Evolutionary conservation across 2,329 filamentous ascomycete genomes (phyloP), one percentile per base, ranked within the genome.

Genomic region (Eurotiales sp.): DNA sequence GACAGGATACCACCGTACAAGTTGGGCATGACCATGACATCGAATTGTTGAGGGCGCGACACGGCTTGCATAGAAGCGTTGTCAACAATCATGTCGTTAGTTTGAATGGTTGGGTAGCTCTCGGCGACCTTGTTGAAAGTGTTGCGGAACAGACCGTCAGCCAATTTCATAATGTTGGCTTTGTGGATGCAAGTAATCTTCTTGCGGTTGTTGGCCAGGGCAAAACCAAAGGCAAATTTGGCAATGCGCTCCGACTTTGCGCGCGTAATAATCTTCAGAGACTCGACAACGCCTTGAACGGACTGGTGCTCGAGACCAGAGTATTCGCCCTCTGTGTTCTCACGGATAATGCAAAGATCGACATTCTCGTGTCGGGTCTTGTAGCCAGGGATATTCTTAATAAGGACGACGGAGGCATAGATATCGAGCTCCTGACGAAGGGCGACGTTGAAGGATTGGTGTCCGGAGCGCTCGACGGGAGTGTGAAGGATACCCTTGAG

Each of bases 161-260:
- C 92, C 54, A 99, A 83, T 84, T 99, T 99, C 93, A 99, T 99
- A 80, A 99, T 99, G 83, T 99, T 99, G 77, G 93, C 93, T 84
- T 99, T 99, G 87, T 99, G 93, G 71, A 99, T 97, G 80, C 92
- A 96, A 61, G 93, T 97, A 53, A 99, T 90, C 87, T 97, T 97
- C 82, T 95, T 92, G 72, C 93, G 85, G 83, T 95, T 92, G 83
- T 99, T 99, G 75, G 93, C 93, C 53, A 97, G 86, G 54, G 93
- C 93, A 69, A 99, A 99, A 70, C 88, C 87, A 74, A 97, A 97
- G 60, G 93, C 93, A 70, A 99, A 99, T 78, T 96, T 96, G 77
- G 92, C 90, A 68, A 99, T 99, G 71, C 93, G 90, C 85, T 99
- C 93, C 51, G 90, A 96, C 83, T 99, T 97, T 75, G 90, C 90